Evolutionary conservation across 2,329 filamentous ascomycete genomes (phyloP).

Genomic region (Capronia coronata): DNA sequence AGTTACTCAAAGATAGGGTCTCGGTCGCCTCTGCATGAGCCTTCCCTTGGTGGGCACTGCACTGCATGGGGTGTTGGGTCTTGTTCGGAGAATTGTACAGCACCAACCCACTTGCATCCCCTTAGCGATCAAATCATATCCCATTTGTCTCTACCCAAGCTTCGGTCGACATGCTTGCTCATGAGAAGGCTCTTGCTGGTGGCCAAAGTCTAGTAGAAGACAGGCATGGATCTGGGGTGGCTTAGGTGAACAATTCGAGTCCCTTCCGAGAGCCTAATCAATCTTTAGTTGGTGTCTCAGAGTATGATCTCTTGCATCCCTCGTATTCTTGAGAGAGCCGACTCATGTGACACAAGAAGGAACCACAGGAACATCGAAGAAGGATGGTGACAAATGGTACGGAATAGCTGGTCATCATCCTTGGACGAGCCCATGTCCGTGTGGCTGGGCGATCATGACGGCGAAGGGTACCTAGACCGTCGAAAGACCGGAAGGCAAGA

Average conservation of each 20-base stretch:
- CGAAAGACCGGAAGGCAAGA: background rate
- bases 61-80: slow-evolving; percentile 4
- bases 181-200: background rate
- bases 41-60: slow-evolving; percentile 1
- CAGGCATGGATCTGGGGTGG: slow-evolving; percentile 10
- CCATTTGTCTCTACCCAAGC: background rate
- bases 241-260: slow-evolving; percentile 3
- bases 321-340: slow-evolving; percentile 10
- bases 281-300: slow-evolving; percentile 14
- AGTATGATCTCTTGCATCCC: slow-evolving; percentile 18
- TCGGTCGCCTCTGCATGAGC: slow-evolving; percentile 14
- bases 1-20: slow-evolving; percentile 4
- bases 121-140: background rate
- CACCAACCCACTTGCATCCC: slow-evolving; percentile 7
- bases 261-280: slow-evolving; percentile 5
- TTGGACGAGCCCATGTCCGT: slow-evolving; percentile 8
- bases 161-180: background rate
- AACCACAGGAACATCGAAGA: slow-evolving; percentile 8
- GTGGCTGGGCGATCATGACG: slow-evolving; percentile 21
- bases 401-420: background rate
- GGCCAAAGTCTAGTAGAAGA: slow-evolving; percentile 4
- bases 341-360: slow-evolving; percentile 19
- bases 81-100: slow-evolving; percentile 23
- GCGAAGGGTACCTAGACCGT: slow-evolving; percentile 5
- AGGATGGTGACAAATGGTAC: slow-evolving; percentile 22